These are phyloP conservation scores for Curvularia verruculosa DNA, from an alignment of 2,329 filamentous ascomycete species.

Conservation along the genomic window DNA sequence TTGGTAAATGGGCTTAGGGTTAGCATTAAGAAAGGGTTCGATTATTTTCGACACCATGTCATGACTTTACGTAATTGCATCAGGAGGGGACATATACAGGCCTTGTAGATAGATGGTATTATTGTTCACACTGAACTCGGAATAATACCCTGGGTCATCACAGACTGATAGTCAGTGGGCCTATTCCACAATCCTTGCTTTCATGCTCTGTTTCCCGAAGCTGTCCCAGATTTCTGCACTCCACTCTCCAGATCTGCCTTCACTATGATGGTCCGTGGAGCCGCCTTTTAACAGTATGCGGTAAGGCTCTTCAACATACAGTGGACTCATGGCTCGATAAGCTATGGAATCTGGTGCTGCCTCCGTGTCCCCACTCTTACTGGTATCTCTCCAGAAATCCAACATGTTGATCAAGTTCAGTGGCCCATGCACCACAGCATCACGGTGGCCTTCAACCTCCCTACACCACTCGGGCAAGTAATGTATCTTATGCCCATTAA, in stretches of 20 bases:
- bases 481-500: constrained; percentile 93
- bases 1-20: constrained; percentile 74
- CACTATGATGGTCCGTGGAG: not conserved
- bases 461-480: constrained; percentile 75
- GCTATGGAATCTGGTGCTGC: constrained; percentile 34
- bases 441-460: constrained; percentile 73
- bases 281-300: constrained; percentile 30
- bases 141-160: constrained; percentile 1
- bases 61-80: constrained; percentile 9
- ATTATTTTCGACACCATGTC: constrained; percentile 3
- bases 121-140: not conserved
- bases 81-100: not conserved
- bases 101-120: constrained; percentile 4
- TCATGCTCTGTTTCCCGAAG: constrained; percentile 43
- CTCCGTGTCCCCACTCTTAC: constrained; percentile 17
- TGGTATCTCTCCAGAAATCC: constrained; percentile 43
- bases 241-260: constrained; percentile 16
- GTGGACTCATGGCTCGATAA: constrained; percentile 42
- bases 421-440: constrained; percentile 85
- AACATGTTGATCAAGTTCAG: constrained; percentile 66
- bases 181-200: constrained; percentile 36
- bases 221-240: constrained; percentile 41
- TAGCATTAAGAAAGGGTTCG: not conserved
- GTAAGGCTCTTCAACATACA: constrained; percentile 43
- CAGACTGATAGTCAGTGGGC: not conserved